phyloP scores from a whole-genome alignment of 75 land plant genomes.

The Cryptomeria japonica region DNA sequence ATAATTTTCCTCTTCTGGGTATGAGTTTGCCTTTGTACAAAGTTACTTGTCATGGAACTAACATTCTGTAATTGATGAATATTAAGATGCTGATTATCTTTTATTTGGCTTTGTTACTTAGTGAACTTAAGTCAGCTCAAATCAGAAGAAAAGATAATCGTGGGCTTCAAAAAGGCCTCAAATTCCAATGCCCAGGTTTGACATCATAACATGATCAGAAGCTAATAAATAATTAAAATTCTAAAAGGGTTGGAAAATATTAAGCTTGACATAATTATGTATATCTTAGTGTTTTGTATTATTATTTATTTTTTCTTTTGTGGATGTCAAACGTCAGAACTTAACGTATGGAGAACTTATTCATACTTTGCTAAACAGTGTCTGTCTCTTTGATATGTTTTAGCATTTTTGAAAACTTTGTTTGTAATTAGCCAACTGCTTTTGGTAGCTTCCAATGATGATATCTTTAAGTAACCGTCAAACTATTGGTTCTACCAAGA shows the following conservation, averaged over 20 bases:
- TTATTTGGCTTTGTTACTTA: slow-evolving; percentile 15
- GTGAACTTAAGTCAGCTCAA: slow-evolving; percentile 46
- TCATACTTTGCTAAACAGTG: neutral
- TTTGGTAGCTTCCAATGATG: neutral
- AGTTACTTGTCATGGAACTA: neutral
- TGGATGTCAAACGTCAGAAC: neutral
- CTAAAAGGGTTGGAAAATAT: neutral
- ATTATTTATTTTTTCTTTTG: neutral
- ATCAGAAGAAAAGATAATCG: slow-evolving; percentile 46
- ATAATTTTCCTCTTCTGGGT: neutral
- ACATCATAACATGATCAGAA: slow-evolving; percentile 5
- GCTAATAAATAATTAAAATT: neutral
- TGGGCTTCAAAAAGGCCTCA: slow-evolving; percentile 51
- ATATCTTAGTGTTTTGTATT: neutral
- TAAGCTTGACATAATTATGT: neutral
- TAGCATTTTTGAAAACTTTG: neutral
- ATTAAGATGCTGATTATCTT: slow-evolving; percentile 3
- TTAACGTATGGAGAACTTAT: neutral
- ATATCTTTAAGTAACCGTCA: neutral
- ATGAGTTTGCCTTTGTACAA: neutral
- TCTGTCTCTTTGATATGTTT: neutral
- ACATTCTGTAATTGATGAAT: neutral
- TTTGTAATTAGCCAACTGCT: neutral
- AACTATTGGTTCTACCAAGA: neutral
- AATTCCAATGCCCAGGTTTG: slow-evolving; percentile 32